These are phyloP conservation scores for Xylariaceae sp. DNA, from an alignment of 2,329 filamentous ascomycete species.

Conservation along the genomic window DNA sequence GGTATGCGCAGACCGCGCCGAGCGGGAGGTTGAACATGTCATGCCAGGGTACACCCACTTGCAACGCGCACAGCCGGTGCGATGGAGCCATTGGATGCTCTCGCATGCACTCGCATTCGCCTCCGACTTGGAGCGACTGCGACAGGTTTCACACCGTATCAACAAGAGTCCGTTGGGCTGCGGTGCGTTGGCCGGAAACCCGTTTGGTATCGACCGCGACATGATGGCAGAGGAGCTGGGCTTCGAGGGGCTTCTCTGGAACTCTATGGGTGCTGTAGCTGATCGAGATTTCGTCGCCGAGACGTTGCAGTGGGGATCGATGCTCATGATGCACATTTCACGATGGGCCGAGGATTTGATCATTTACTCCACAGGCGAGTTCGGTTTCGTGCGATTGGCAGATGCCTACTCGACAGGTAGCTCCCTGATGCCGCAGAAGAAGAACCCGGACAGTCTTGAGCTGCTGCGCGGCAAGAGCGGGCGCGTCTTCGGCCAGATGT, in stretches of 20 bases:
- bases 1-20: slow-evolving; percentile 63
- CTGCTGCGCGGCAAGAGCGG: slow-evolving; percentile 73
- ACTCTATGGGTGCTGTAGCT: slow-evolving; percentile 66
- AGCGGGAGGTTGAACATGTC: slow-evolving; percentile 62
- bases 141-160: slow-evolving; percentile 62
- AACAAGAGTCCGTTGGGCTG: slow-evolving; percentile 63
- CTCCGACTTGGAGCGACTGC: slow-evolving; percentile 59
- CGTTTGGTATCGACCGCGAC: slow-evolving; percentile 68
- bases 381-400: slow-evolving; percentile 57
- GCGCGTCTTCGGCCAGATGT: slow-evolving; percentile 47
- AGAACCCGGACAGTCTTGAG: slow-evolving; percentile 72
- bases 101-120: slow-evolving; percentile 64
- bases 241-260: slow-evolving; percentile 64
- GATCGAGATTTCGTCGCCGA: slow-evolving; percentile 73
- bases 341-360: slow-evolving; percentile 73
- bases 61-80: slow-evolving; percentile 67
- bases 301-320: slow-evolving; percentile 65
- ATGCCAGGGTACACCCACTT: slow-evolving; percentile 82
- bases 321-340: slow-evolving; percentile 67
- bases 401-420: slow-evolving; percentile 78
- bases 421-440: slow-evolving; percentile 79
- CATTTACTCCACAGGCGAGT: slow-evolving; percentile 68
- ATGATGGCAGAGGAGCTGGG: slow-evolving; percentile 70
- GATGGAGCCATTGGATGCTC: slow-evolving; percentile 73
- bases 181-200: slow-evolving; percentile 71